phyloP scores from a whole-genome alignment of 2,329 filamentous ascomycete genomes.

The Beauveria sp. region DNA sequence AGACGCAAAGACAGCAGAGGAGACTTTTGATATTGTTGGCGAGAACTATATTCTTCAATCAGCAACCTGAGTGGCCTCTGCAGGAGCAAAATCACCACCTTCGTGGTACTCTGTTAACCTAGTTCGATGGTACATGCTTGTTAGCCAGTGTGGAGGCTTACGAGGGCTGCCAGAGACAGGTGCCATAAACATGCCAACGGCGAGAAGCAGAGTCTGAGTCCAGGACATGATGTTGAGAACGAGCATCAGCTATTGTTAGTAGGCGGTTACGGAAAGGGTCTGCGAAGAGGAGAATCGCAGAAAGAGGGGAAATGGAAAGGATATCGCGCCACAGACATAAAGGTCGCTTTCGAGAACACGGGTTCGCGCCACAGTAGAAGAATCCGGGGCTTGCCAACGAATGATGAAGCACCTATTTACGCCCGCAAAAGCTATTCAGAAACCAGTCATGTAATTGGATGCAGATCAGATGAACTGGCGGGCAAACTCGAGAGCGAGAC shows the following conservation, averaged over 20 bases:
- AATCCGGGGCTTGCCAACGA: no score
- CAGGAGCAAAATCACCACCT: not conserved
- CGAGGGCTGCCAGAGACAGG: not conserved
- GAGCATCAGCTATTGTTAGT: not conserved
- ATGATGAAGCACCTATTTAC: not conserved
- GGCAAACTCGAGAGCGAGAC: not conserved
- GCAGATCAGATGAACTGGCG: not conserved
- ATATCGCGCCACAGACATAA: no score
- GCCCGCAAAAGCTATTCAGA: not conserved
- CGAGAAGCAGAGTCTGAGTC: not conserved
- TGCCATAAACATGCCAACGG: not conserved
- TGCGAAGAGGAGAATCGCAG: not conserved
- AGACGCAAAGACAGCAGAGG: not conserved
- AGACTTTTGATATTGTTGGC: not conserved
- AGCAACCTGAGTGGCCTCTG: not conserved
- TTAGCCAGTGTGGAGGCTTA: not conserved
- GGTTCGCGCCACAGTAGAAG: no score
- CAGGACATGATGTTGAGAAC: not conserved
- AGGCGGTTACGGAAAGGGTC: not conserved
- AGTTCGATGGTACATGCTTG: not conserved
- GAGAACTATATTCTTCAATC: not conserved
- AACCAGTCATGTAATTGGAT: not conserved
- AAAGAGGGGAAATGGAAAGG: not conserved
- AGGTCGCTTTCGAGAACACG: no score
- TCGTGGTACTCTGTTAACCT: not conserved